Evolutionary conservation across 2,329 filamentous ascomycete genomes (phyloP), one percentile per base, ranked within the genome.

Genomic region (Stachybotrys chlorohalonatus): DNA sequence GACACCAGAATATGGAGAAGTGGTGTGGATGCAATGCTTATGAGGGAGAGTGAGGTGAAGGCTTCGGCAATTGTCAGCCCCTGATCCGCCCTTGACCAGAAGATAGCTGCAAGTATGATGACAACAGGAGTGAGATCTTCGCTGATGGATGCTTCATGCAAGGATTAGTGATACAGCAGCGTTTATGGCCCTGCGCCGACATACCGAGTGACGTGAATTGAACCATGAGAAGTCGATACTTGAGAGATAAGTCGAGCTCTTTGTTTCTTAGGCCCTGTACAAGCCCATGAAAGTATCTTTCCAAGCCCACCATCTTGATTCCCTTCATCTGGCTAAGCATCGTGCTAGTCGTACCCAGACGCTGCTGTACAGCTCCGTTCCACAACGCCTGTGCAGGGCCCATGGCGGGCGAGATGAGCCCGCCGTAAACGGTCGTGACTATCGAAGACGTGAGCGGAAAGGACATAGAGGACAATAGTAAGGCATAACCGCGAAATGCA

Each of bases 301-400:
- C 67, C 5, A 76, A 63, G 0, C 74, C 75, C 59, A 70, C 70
- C 68, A 77, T 74, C 51, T 76, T 76, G 54, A 77, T 63, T 2
- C 69, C 68, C 54, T 75, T 76, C 58, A 77, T 75, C 11, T 68
- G 65, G 4, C 60, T 62, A 1, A 77, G 64, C 62, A 73, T 72
- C n/a, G 62, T 65, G 7, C 71, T 68, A 0, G 72, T 74, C 31
- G 69, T 62, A 1, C 68, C 66, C 32, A 77, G 67, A 8, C 75
- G 69, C 48, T 64, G 63, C 56, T 77, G 68, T n/a, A 73, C 68
- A 5, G 70, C 70, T 32, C 62, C 58, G 2, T 70, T 67, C 75
- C 74, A 77, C 15, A 65, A 59, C 2, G 68, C 60, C 1, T 58
- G 67, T n/a, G 64, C 70, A 45, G 59, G 68, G n/a, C 64, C 70